Evolutionary conservation across 768 basidiomycete species (phyloP).

Genomic region (Tulasnella sp.): DNA sequence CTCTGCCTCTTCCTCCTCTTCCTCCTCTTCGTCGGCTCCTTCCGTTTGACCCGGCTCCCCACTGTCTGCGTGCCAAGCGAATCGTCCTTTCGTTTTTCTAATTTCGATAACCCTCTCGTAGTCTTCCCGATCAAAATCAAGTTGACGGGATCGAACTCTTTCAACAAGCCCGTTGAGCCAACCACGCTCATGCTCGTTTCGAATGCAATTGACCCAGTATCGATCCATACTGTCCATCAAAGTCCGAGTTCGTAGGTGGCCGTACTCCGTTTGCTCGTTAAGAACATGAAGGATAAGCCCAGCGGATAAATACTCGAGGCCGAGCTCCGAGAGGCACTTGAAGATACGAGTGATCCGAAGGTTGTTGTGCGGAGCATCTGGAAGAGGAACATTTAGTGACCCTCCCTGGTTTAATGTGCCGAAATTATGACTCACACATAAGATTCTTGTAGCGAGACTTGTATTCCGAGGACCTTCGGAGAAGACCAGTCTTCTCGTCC

Average conservation of each 20-base stretch:
- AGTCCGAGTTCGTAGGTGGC: conserved; percentile 39
- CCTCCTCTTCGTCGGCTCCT: background rate
- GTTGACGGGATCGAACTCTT: conserved; percentile 40
- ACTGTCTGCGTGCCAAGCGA: background rate
- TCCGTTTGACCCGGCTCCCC: background rate
- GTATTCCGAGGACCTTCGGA: conserved; percentile 45
- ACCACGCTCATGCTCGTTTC: conserved; percentile 50
- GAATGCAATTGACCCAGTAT: conserved; percentile 71
- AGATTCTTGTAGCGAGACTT: conserved; percentile 55
- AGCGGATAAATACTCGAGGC: conserved; percentile 53
- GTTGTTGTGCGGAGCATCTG: conserved; percentile 65
- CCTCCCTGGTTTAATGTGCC: no score
- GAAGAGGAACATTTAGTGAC: background rate
- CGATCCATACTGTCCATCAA: conserved; percentile 60
- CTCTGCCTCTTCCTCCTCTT: background rate
- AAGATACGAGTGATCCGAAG: conserved; percentile 69
- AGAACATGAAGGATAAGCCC: conserved; percentile 64
- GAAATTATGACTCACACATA: conserved; percentile 42
- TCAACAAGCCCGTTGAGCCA: conserved; percentile 47
- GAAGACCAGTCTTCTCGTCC: conserved; percentile 48
- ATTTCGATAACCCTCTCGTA: conserved; percentile 46
- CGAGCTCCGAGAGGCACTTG: conserved; percentile 65
- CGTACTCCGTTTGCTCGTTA: conserved; percentile 56
- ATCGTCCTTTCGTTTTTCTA: conserved; percentile 33
- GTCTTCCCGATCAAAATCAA: conserved; percentile 43